A percentile compares a stretch with the other conserved stretches of the same genome.
Evolutionary conservation across 2,329 filamentous ascomycete genomes (phyloP).

Genomic region (Colletotrichum liriopes): DNA sequence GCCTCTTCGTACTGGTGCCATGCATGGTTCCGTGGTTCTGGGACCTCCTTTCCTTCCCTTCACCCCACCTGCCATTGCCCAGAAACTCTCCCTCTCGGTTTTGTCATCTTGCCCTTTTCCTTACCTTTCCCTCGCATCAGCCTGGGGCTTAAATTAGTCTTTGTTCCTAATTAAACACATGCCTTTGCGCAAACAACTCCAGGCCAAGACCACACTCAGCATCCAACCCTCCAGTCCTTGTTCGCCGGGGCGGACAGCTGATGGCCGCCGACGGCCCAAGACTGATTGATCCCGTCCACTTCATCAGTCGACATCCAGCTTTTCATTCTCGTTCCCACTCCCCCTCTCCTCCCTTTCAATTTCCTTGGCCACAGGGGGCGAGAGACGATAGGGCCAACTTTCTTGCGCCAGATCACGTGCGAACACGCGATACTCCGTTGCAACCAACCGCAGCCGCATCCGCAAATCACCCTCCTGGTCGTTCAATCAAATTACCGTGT

Average conservation of each 20-base stretch:
- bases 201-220: neutral
- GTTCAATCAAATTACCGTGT: neutral
- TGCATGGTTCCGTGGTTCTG: neutral
- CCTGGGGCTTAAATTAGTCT: neutral
- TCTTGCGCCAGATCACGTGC: constrained; percentile 39
- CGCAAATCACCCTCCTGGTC: neutral
- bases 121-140: neutral
- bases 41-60: neutral
- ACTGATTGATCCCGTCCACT: neutral
- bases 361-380: neutral
- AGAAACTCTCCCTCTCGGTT: neutral
- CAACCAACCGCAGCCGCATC: constrained; percentile 12
- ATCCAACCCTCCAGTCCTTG: neutral
- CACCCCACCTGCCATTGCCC: neutral
- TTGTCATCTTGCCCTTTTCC: neutral
- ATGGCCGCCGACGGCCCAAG: neutral
- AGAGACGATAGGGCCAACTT: neutral
- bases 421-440: constrained; percentile 33
- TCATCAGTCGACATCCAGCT: neutral
- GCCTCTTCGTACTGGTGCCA: neutral
- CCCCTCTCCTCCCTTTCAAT: neutral
- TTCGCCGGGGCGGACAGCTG: too few relatives aligned
- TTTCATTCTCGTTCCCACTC: neutral
- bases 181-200: neutral
- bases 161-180: neutral